Evolutionary conservation across 1,284 basidiomycete genomes (phyloP), one percentile per base, ranked within the genome.

Genomic region (Ceratobasidium sp.): DNA sequence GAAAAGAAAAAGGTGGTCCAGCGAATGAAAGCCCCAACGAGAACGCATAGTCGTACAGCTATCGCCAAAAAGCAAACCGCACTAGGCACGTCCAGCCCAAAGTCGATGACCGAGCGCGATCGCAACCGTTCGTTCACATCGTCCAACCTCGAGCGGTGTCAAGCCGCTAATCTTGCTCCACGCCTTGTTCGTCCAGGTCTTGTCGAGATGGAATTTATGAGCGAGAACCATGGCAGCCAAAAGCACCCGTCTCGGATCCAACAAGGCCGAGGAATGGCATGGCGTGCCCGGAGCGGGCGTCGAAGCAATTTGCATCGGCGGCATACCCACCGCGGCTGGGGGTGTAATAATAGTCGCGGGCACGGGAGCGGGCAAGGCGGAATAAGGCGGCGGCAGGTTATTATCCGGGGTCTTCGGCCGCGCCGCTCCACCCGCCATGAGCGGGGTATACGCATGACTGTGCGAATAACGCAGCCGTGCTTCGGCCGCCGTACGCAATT

Each of bases 181-280:
- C 23, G 95, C 95, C 26, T 89, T 87, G 80, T 97, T 97, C 16
- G 92, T 94, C 78, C 96, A 97, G 65, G 92, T 94, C 71, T 92
- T 90, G 78, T 98, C 96, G 82, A 96, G 94, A 72, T 92, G 88
- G 80, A 96, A 97, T 79, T 98, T 98, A 41, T 92, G 91, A 0
- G 95, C 94, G 53, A 94, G 84, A 74, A 98, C 94, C 46, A 97
- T 83, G 0, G 92, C 89, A 0, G 94, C 94, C 6, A 97, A 84
- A 80, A 98, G 97, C 1, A 94, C 89, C 53, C 94, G 87, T 21
- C 94, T 86, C 1, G 94, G 93, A 78, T 95, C 97, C 46, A 94
- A 85, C 26, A 96, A 85, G 0, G 93, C 64, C 34, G 64, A 69
- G 4, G 55, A 36, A 30, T 52, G 48, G 3, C 8, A 8, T 4